phyloP scores from a whole-genome alignment of 2,329 filamentous ascomycete genomes.

The Gnomoniopsis sp. region DNA sequence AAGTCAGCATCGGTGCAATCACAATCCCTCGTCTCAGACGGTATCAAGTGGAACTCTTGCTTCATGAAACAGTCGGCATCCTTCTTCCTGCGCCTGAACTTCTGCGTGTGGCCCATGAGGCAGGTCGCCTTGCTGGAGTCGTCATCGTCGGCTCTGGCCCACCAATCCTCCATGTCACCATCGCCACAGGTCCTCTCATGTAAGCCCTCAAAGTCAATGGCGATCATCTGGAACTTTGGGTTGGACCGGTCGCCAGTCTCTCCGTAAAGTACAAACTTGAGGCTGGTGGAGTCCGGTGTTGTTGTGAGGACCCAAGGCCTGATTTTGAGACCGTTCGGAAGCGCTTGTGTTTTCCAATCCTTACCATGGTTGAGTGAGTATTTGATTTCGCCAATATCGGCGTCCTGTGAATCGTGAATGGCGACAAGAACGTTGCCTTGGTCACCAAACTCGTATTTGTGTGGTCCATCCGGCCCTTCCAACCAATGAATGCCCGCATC shows the following conservation, averaged over 20 bases:
- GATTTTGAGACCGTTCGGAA: conserved; percentile 66
- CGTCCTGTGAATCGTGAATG: conserved; percentile 66
- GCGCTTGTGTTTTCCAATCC: conserved; percentile 69
- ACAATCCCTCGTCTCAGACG: conserved; percentile 69
- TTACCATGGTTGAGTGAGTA: conserved; percentile 92
- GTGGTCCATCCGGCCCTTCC: conserved; percentile 70
- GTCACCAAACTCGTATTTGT: conserved; percentile 96
- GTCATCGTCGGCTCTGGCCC: conserved; percentile 77
- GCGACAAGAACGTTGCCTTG: conserved; percentile 87
- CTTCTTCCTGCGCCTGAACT: conserved; percentile 79
- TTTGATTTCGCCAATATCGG: conserved; percentile 53
- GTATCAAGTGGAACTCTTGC: conserved; percentile 76
- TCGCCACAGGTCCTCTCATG: conserved; percentile 76
- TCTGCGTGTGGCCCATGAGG: conserved; percentile 94
- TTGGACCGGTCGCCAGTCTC: conserved; percentile 45
- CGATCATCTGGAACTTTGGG: conserved; percentile 60
- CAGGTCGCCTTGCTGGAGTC: conserved; percentile 70
- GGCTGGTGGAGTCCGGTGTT: conserved; percentile 84
- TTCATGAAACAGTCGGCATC: conserved; percentile 86
- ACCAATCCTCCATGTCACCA: conserved; percentile 83
- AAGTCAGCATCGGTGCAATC: conserved; percentile 82
- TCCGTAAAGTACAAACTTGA: conserved; percentile 83
- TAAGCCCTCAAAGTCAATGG: conserved; percentile 79
- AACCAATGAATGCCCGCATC: conserved; percentile 87
- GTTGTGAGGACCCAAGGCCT: conserved; percentile 75